A percentile compares a stretch with the other conserved stretches of the same genome.
These are phyloP conservation scores for Cryptomeria japonica DNA, from an alignment of 75 land plant species.

Conservation along the genomic window DNA sequence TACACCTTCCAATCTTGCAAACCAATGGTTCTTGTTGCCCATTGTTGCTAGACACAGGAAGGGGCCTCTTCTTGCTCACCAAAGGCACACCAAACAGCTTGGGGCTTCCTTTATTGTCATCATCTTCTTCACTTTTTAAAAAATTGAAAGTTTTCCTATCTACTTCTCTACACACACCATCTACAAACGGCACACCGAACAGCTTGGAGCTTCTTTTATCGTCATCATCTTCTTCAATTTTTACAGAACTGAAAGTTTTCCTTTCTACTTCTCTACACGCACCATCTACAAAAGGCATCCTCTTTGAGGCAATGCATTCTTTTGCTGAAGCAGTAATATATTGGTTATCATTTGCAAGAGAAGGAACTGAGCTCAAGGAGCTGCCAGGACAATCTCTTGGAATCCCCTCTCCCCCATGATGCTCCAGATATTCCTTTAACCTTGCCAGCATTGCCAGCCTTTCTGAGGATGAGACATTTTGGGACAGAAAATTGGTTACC, in stretches of 20 bases:
- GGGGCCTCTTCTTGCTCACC: conserved; percentile 39
- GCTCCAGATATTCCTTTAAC: conserved; percentile 11
- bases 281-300: conserved; percentile 18
- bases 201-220: conserved; percentile 29
- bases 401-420: conserved; percentile 7
- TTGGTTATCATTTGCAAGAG: background rate
- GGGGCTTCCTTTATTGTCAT: conserved; percentile 18
- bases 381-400: conserved; percentile 11
- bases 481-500: conserved; percentile 8
- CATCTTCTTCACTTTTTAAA: conserved; percentile 11
- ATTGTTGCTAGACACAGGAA: conserved; percentile 14
- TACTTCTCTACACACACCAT: conserved; percentile 17
- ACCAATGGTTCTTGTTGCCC: conserved; percentile 12
- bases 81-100: conserved; percentile 61
- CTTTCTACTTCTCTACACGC: conserved; percentile 14
- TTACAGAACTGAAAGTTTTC: conserved; percentile 16
- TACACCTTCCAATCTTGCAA: conserved; percentile 14
- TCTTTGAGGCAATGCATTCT: conserved; percentile 7
- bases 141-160: conserved; percentile 12
- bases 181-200: conserved; percentile 34
- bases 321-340: background rate
- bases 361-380: conserved; percentile 10
- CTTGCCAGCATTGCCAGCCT: conserved; percentile 8
- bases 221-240: conserved; percentile 11
- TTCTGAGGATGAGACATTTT: background rate